These are phyloP conservation scores for Dactylellina drechsleri DNA, from an alignment of 2,329 filamentous ascomycete genomes.

Conservation along the genomic window DNA sequence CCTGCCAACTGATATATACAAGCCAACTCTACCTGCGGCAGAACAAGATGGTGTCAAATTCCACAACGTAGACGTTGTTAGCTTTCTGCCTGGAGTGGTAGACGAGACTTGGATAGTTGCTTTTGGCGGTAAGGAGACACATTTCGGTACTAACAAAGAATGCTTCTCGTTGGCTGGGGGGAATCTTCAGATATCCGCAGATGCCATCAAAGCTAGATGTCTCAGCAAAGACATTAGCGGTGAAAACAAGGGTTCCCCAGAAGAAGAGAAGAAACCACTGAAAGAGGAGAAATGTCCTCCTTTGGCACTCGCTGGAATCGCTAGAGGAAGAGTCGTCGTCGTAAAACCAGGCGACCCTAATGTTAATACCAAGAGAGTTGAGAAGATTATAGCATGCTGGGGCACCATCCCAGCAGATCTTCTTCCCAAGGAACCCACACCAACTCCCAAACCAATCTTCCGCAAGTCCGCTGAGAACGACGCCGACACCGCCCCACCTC, in stretches of 20 bases:
- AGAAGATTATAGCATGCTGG: constrained; percentile 19
- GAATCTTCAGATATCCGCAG: constrained; percentile 1
- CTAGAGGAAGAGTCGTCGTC: not conserved
- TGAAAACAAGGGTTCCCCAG: constrained; percentile 17
- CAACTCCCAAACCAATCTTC: no score
- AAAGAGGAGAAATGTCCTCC: constrained; percentile 22
- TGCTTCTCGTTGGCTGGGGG: constrained; percentile 20
- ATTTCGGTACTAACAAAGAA: constrained; percentile 15
- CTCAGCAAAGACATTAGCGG: constrained; percentile 28
- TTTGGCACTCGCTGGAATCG: constrained; percentile 6
- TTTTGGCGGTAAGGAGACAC: constrained; percentile 28
- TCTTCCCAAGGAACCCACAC: not conserved
- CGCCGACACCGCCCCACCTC: not conserved
- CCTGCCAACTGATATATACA: constrained; percentile 31
- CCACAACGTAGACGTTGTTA: constrained; percentile 22
- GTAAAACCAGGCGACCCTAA: not conserved
- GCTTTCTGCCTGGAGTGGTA: constrained; percentile 25
- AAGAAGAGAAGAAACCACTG: constrained; percentile 17
- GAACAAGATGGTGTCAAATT: constrained; percentile 35
- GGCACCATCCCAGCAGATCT: not conserved
- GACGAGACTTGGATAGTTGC: constrained; percentile 32
- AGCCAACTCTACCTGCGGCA: constrained; percentile 14
- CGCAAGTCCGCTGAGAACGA: not conserved
- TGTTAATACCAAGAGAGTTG: not conserved
- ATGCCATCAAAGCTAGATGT: constrained; percentile 27